Conservation (phyloP, 192 early-diverging fungal species). For the Pilaira anomala region DNA sequence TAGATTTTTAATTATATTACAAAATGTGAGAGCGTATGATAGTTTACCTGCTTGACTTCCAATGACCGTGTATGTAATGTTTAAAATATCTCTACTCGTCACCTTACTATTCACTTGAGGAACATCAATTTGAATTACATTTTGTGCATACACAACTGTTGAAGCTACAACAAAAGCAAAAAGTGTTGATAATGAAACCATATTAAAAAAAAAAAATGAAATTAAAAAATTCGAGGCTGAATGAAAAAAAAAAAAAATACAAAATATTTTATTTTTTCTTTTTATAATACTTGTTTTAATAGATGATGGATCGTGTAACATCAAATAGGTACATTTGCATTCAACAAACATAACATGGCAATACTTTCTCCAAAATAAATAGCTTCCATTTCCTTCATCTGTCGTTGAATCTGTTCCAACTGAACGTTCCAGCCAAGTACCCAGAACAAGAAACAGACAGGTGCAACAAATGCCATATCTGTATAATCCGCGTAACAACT, state of each 20-base stretch:
- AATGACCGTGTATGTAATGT: constrained; percentile 15
- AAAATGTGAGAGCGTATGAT: neutral
- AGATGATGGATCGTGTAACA: neutral
- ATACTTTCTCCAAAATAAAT: constrained; percentile 57
- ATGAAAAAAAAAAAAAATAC: neutral
- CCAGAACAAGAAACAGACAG: constrained; percentile 51
- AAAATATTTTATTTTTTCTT: constrained; percentile 7
- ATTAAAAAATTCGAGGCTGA: no score
- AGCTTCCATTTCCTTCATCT: constrained; percentile 49
- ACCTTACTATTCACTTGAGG: neutral
- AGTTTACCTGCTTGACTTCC: constrained; percentile 18
- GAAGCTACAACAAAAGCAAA: neutral
- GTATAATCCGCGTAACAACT: constrained; percentile 40
- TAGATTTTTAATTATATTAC: neutral
- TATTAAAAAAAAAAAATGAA: constrained; percentile 9
- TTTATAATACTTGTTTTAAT: no score
- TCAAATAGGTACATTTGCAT: constrained; percentile 40
- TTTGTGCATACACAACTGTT: neutral
- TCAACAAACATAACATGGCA: constrained; percentile 48
- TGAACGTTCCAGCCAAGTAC: constrained; percentile 40
- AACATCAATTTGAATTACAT: constrained; percentile 5
- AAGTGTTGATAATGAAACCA: neutral
- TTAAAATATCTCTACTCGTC: neutral
- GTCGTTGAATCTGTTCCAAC: constrained; percentile 24
- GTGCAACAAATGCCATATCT: constrained; percentile 53